Evolutionary conservation across 257 asterid genomes (phyloP).

Genomic region (Jasminum sambac): DNA sequence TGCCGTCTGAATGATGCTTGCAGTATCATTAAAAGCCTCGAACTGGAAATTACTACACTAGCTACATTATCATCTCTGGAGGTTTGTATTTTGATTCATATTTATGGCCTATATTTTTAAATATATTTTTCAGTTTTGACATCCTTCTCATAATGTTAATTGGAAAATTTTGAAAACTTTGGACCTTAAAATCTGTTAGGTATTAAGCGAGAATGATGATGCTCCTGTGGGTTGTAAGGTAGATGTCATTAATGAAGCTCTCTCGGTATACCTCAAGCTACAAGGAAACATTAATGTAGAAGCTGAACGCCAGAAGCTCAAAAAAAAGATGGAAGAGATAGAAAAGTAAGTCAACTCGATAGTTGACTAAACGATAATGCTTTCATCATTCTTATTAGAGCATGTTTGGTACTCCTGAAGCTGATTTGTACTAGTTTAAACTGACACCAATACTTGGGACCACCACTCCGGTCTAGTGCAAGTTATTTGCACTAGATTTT

Average conservation of each 20-base stretch:
- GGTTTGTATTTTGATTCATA: slow-evolving; percentile 38
- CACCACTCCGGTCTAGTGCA: too few species aligned
- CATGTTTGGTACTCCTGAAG: too few species aligned
- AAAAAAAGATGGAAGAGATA: slow-evolving; percentile 74
- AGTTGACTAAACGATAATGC: neutral
- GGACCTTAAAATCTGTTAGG: slow-evolving; percentile 38
- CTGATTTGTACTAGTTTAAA: too few species aligned
- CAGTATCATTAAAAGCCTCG: slow-evolving; percentile 44
- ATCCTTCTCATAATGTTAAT: neutral
- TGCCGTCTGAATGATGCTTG: slow-evolving; percentile 57
- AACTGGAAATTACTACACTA: slow-evolving; percentile 75
- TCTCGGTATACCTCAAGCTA: slow-evolving; percentile 60
- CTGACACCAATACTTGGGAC: too few species aligned
- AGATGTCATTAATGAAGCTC: slow-evolving; percentile 60
- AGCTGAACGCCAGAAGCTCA: slow-evolving; percentile 79
- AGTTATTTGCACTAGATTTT: too few species aligned
- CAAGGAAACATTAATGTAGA: slow-evolving; percentile 51
- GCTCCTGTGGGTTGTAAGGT: slow-evolving; percentile 71
- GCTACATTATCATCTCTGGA: slow-evolving; percentile 69
- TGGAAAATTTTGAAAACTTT: neutral
- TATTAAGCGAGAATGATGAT: slow-evolving; percentile 54
- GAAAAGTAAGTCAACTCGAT: slow-evolving; percentile 47
- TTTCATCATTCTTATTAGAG: neutral
- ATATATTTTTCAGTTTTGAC: neutral
- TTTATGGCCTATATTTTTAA: neutral